Evolutionary conservation across 2,329 filamentous ascomycete species (phyloP), one percentile per base, ranked within the genome.

Genomic region (Aspergillus sp.): DNA sequence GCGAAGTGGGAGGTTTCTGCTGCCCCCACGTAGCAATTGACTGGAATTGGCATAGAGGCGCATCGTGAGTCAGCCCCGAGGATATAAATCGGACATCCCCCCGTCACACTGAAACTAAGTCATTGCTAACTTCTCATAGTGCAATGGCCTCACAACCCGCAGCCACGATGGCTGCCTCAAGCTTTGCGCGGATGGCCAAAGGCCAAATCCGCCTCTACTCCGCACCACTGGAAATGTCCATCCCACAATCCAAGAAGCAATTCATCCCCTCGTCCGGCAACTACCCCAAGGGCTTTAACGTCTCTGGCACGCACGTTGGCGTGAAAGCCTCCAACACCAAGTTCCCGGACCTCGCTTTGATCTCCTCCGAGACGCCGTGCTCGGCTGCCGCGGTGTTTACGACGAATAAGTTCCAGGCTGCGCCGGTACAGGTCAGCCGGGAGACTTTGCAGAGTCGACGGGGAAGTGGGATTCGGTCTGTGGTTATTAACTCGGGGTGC

Each of bases 391-490:
- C 90, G 5, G 90, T 97, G 41, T 96, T 97, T 74, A 98, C 93
- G 47, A 94, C 90, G 70, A 98, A 98, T 75, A 90, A 91, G 69
- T 98, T 98, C 73, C 90, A 96, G 71, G 93, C 93, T 15, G 93
- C 93, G 9, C 93, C 93, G 4, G 91, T 98, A 41, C 89, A 88
- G 25, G 86, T 95, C 52, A 91, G 86, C 68, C 79, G 83, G 54
- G 77, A 85, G 49, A 81, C 90, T 51, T 73, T 95, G 32, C 76
- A 82, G 64, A 76, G 75, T 55, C 81, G 82, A 57, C 74, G 77
- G 43, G 86, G 88, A 49, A 68, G 78, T 10, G 88, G 86, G 1
- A 79, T 97, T 48, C 80, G 85, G 51, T 86, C 86, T 46, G 84
- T 98, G 22, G 80, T 98, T 47, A 83, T 96, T 70, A 98, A 98